Percentiles rank a stretch among this genome's conserved stretches.
These are phyloP conservation scores for Solanum ahanhuiri DNA, from an alignment of 257 asterid species.

Conservation along the genomic window DNA sequence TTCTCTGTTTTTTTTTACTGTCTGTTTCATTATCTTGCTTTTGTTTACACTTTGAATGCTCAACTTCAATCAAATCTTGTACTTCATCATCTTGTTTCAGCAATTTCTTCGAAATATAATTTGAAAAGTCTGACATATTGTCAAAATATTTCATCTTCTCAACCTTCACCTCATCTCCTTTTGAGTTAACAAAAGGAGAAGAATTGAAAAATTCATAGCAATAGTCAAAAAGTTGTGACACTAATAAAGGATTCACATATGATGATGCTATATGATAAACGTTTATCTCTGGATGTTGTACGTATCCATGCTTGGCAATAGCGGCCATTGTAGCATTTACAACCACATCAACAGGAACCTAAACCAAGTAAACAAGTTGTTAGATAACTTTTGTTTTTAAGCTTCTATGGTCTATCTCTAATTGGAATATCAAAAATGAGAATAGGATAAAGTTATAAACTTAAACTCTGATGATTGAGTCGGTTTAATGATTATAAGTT, in stretches of 20 bases:
- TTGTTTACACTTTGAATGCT: neutral
- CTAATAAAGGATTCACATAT: neutral
- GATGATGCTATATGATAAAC: neutral
- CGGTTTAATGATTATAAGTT: neutral
- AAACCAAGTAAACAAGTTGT: neutral
- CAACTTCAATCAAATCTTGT: neutral
- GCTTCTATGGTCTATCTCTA: neutral
- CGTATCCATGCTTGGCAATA: constrained; percentile 20
- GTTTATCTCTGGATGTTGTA: neutral
- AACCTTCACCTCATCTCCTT: neutral
- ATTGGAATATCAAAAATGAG: neutral
- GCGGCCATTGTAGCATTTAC: constrained; percentile 28
- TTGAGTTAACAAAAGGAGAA: neutral
- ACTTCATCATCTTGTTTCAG: neutral
- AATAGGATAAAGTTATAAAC: neutral
- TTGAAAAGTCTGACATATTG: neutral
- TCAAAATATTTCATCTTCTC: neutral
- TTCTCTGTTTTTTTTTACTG: no score
- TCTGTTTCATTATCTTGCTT: no score
- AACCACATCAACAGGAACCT: constrained; percentile 34
- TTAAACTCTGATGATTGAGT: neutral
- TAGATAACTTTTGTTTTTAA: neutral
- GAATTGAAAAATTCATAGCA: constrained; percentile 14
- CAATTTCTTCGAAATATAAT: neutral
- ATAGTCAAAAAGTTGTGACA: constrained; percentile 9